Percentiles rank a stretch among this genome's conserved stretches.
Evolutionary conservation across 2,329 filamentous ascomycete genomes (phyloP).

Genomic region (Alternaria atra): DNA sequence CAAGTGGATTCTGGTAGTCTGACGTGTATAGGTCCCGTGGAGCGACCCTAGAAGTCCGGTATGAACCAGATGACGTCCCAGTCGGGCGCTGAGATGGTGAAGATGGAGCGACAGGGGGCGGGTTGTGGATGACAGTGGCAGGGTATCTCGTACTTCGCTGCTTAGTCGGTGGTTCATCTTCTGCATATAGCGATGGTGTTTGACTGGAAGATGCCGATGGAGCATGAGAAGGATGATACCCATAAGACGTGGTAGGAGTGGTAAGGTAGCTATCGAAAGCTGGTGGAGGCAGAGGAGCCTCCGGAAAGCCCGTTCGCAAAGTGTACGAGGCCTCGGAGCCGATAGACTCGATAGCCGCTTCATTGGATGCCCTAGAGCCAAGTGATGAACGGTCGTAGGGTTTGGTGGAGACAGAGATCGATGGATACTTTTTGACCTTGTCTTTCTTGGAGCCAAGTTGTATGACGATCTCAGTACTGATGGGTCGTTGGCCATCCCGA

Average conservation of each 20-base stretch:
- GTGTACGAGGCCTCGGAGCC: slow-evolving; percentile 44
- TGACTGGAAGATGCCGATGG: slow-evolving; percentile 43
- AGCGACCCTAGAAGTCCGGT: slow-evolving; percentile 29
- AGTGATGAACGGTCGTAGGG: slow-evolving; percentile 40
- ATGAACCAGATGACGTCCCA: slow-evolving; percentile 23
- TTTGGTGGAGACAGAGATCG: slow-evolving; percentile 26
- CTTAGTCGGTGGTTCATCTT: slow-evolving; percentile 39
- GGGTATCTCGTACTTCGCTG: slow-evolving; percentile 32
- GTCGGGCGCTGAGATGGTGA: slow-evolving; percentile 29
- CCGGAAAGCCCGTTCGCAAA: slow-evolving; percentile 45
- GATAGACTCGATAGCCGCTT: slow-evolving; percentile 38
- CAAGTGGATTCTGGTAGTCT: slow-evolving; percentile 26
- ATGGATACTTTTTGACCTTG: slow-evolving; percentile 36
- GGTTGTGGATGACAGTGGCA: slow-evolving; percentile 42
- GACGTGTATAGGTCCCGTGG: slow-evolving; percentile 28
- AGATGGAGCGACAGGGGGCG: slow-evolving; percentile 23
- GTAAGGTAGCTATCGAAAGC: slow-evolving; percentile 32
- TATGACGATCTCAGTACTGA: slow-evolving; percentile 43
- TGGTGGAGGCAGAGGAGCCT: slow-evolving; percentile 33
- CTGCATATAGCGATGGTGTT: slow-evolving; percentile 39
- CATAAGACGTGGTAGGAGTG: slow-evolving; percentile 27
- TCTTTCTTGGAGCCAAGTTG: slow-evolving; percentile 37
- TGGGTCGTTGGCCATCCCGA: slow-evolving; percentile 28
- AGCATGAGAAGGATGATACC: slow-evolving; percentile 36
- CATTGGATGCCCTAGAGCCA: slow-evolving; percentile 34